A percentile compares a stretch with the other conserved stretches of the same genome.
Conservation (phyloP, 2,329 filamentous ascomycete genomes). For the Aspergillus brunneoviolaceus region DNA sequence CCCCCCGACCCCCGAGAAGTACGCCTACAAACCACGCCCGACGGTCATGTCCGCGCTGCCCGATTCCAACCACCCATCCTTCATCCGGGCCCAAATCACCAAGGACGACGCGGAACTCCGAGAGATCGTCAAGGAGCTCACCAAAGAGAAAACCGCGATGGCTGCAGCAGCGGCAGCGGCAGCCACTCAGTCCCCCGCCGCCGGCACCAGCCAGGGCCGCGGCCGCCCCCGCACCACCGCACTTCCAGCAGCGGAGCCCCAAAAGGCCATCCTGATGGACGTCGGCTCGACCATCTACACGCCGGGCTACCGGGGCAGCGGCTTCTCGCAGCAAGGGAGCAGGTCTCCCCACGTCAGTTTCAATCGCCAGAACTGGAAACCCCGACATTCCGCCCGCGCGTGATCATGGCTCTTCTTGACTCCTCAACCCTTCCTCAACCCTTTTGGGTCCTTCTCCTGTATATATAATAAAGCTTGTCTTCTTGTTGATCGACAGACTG, state of each 20-base stretch:
- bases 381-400: slow-evolving; percentile 31
- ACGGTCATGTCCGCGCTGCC: slow-evolving; percentile 77
- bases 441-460: slow-evolving; percentile 10
- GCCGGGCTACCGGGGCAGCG: slow-evolving; percentile 25
- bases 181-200: not conserved
- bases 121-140: slow-evolving; percentile 65
- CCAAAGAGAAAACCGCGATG: slow-evolving; percentile 35
- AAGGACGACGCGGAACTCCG: slow-evolving; percentile 70
- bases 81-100: slow-evolving; percentile 82
- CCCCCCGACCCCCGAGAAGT: slow-evolving; percentile 60
- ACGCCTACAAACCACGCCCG: slow-evolving; percentile 67
- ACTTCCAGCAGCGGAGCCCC: slow-evolving; percentile 39
- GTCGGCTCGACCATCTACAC: slow-evolving; percentile 38
- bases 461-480: slow-evolving; percentile 15
- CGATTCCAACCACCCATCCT: slow-evolving; percentile 55
- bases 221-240: slow-evolving; percentile 26
- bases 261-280: slow-evolving; percentile 48
- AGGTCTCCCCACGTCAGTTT: slow-evolving; percentile 33
- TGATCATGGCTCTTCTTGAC: slow-evolving; percentile 7
- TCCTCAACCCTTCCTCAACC: not conserved
- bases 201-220: slow-evolving; percentile 25
- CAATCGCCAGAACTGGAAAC: slow-evolving; percentile 36
- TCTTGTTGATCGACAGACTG: slow-evolving; percentile 7
- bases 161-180: slow-evolving; percentile 8
- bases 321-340: slow-evolving; percentile 24